Evolutionary conservation across 805 yeast genomes (phyloP).

Genomic region (Kregervanrija pseudodelftensis): DNA sequence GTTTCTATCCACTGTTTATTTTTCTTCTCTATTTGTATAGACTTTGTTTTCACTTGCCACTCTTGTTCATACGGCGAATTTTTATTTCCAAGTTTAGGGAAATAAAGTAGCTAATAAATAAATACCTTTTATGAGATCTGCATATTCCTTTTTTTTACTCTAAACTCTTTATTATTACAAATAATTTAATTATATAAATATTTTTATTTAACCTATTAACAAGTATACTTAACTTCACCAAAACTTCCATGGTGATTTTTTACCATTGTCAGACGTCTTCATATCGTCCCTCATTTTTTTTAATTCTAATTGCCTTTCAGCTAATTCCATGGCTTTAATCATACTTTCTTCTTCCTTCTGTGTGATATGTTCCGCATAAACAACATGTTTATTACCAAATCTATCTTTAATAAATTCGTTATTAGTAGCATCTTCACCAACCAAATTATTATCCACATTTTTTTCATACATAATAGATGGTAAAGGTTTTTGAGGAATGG

Average conservation of each 20-base stretch:
- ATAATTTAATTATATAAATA: too few relatives aligned
- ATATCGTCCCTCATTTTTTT: slow-evolving; percentile 10
- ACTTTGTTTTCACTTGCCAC: too few relatives aligned
- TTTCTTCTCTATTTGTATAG: too few relatives aligned
- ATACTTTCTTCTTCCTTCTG: slow-evolving; percentile 61
- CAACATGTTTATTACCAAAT: slow-evolving; percentile 52
- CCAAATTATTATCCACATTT: slow-evolving; percentile 27
- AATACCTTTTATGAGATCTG: too few relatives aligned
- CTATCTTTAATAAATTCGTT: slow-evolving; percentile 54
- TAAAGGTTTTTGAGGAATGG: slow-evolving; percentile 32
- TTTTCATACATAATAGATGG: slow-evolving; percentile 32
- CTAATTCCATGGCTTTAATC: slow-evolving; percentile 39
- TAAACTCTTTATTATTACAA: too few relatives aligned
- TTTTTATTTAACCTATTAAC: too few relatives aligned
- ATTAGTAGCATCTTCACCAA: slow-evolving; percentile 28
- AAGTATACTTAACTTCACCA: slow-evolving; percentile 13
- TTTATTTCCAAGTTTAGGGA: too few relatives aligned
- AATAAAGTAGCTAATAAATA: too few relatives aligned
- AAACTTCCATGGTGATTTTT: slow-evolving; percentile 23
- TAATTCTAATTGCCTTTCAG: slow-evolving; percentile 27
- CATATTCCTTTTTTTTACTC: too few relatives aligned
- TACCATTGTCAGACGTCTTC: neutral
- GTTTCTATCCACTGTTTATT: too few relatives aligned
- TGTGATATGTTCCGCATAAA: slow-evolving; percentile 64
- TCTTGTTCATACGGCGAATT: too few relatives aligned